Evolutionary conservation across 331 rosid species (phyloP).

Genomic region (Arachis monticola): DNA sequence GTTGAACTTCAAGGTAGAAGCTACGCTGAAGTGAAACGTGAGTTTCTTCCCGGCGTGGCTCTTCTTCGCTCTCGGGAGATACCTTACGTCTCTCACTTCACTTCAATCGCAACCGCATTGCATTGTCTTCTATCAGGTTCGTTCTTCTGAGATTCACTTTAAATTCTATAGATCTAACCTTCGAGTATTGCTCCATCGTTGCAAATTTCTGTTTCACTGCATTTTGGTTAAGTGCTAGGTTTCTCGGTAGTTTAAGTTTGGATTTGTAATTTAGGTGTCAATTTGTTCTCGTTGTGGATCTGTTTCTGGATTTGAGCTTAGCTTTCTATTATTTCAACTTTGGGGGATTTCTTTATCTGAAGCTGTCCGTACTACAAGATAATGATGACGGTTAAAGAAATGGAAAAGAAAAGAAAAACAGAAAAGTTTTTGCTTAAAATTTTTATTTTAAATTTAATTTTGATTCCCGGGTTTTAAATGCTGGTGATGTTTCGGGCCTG

Average conservation of each 20-base stretch:
- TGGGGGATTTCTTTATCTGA: not conserved
- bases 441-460: not conserved
- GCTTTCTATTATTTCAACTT: not conserved
- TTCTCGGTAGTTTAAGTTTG: conserved; percentile 11
- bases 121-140: conserved; percentile 31
- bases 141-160: not conserved
- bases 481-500: not conserved
- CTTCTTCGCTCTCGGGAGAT: not conserved
- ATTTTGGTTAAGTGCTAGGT: not conserved
- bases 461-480: not conserved
- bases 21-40: not conserved
- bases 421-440: too few relatives aligned
- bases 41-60: conserved; percentile 8
- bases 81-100: not conserved
- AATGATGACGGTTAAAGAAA: not conserved
- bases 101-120: conserved; percentile 33
- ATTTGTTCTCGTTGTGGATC: not conserved
- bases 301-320: not conserved
- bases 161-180: conserved; percentile 35
- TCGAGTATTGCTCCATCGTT: not conserved
- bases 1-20: not conserved
- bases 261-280: conserved; percentile 6
- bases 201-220: not conserved
- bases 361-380: not conserved
- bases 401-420: not conserved